These are phyloP conservation scores for Penicillium flavigenum DNA, from an alignment of 495 filamentous ascomycete species.

Conservation along the genomic window DNA sequence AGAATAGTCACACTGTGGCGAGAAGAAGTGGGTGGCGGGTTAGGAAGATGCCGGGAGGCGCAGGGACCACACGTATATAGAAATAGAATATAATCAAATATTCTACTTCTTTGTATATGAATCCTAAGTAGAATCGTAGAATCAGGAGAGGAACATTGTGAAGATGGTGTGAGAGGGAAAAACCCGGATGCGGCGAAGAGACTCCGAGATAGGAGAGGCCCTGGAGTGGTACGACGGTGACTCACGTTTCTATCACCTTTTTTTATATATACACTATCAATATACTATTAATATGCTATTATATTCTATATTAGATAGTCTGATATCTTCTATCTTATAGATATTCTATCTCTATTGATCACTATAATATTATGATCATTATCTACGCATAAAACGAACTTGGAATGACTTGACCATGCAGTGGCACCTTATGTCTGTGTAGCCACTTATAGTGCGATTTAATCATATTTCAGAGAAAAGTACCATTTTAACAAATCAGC, in stretches of 20 bases:
- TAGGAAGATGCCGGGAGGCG: constrained; percentile 15
- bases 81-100: constrained; percentile 15
- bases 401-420: neutral
- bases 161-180: constrained; percentile 4
- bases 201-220: constrained; percentile 12
- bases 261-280: neutral
- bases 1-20: constrained; percentile 24
- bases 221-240: constrained; percentile 14
- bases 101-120: neutral
- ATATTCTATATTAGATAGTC: neutral
- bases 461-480: neutral
- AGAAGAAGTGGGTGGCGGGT: constrained; percentile 31
- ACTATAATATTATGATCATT: neutral
- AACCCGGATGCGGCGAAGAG: constrained; percentile 14
- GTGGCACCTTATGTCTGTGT: constrained; percentile 1
- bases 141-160: constrained; percentile 3
- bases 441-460: neutral
- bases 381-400: neutral
- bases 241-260: constrained; percentile 7
- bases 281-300: constrained; percentile 1
- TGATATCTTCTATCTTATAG: neutral
- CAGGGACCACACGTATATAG: constrained; percentile 12
- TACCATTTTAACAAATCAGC: neutral
- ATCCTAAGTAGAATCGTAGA: neutral
- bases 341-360: neutral